Conservation (phyloP, 1,139 yeast genomes). For the Kodamaea suecica region DNA sequence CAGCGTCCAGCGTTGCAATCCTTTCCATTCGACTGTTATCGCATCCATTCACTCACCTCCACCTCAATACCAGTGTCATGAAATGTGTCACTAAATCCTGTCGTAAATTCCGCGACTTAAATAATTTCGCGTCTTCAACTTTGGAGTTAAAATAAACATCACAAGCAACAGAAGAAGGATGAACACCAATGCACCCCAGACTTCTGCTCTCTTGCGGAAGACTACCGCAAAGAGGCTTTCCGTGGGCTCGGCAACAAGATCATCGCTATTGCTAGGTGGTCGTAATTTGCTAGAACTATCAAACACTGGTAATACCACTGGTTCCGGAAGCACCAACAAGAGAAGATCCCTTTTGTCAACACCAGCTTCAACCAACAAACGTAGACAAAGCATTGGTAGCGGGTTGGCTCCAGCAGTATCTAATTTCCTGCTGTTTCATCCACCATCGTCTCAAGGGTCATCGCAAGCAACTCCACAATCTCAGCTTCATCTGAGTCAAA, state of each 20-base stretch:
- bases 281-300: slow-evolving; percentile 14
- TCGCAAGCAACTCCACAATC: slow-evolving; percentile 19
- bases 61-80: too few species aligned
- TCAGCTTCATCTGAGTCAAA: slow-evolving; percentile 13
- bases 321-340: slow-evolving; percentile 18
- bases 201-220: slow-evolving; percentile 28
- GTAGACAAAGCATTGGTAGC: slow-evolving; percentile 25
- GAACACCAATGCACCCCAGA: slow-evolving; percentile 12
- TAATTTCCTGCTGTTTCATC: slow-evolving; percentile 4
- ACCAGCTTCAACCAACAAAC: slow-evolving; percentile 36
- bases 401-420: slow-evolving; percentile 9
- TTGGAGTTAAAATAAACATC: not conserved
- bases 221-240: slow-evolving; percentile 27
- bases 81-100: too few species aligned
- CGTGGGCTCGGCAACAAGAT: slow-evolving; percentile 35
- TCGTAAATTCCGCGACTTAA: too few species aligned
- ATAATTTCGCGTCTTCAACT: not conserved
- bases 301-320: too few species aligned
- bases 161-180: not conserved
- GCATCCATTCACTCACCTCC: too few species aligned
- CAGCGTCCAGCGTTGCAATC: too few species aligned
- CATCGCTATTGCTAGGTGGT: slow-evolving; percentile 24
- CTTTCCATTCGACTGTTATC: too few species aligned
- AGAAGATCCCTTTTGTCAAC: slow-evolving; percentile 38
- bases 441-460: slow-evolving; percentile 11